Conservation (phyloP, 2,329 filamentous ascomycete genomes). For the Mollisia scopiformis region DNA sequence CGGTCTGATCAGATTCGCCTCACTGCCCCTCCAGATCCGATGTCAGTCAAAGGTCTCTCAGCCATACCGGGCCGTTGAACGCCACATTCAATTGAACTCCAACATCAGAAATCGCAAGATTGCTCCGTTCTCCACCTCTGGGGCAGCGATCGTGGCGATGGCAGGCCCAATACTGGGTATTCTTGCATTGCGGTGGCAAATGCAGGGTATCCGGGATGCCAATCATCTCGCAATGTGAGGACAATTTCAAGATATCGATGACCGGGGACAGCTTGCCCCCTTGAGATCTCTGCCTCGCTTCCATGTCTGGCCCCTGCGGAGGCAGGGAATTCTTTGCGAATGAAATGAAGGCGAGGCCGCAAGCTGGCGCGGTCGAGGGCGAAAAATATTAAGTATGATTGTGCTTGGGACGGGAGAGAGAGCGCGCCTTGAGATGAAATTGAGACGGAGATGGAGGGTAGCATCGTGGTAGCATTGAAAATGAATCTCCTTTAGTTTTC, state of each 20-base stretch:
- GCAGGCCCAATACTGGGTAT: not conserved
- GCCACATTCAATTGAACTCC: not conserved
- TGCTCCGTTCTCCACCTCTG: not conserved
- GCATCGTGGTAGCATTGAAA: not conserved
- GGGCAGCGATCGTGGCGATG: conserved; percentile 6
- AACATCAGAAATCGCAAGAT: not conserved
- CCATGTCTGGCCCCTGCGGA: not conserved
- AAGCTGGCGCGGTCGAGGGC: conserved; percentile 1
- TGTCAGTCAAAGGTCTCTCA: not conserved
- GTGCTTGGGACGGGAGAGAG: not conserved
- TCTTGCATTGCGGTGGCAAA: conserved; percentile 12
- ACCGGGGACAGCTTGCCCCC: conserved; percentile 11
- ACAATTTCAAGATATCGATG: conserved; percentile 13
- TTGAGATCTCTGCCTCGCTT: not conserved
- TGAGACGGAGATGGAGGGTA: not conserved
- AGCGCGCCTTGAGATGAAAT: not conserved
- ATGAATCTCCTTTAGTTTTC: not conserved
- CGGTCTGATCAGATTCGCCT: not conserved
- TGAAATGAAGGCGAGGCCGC: not conserved
- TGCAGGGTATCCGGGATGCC: conserved; percentile 2
- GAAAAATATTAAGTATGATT: not conserved
- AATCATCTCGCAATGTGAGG: conserved; percentile 7
- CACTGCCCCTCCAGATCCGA: not conserved
- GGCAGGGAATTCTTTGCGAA: conserved; percentile 14
- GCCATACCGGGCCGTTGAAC: not conserved